Evolutionary conservation across 73 alveolate genomes (phyloP).

Genomic region (Symbiodinium pilosum): DNA sequence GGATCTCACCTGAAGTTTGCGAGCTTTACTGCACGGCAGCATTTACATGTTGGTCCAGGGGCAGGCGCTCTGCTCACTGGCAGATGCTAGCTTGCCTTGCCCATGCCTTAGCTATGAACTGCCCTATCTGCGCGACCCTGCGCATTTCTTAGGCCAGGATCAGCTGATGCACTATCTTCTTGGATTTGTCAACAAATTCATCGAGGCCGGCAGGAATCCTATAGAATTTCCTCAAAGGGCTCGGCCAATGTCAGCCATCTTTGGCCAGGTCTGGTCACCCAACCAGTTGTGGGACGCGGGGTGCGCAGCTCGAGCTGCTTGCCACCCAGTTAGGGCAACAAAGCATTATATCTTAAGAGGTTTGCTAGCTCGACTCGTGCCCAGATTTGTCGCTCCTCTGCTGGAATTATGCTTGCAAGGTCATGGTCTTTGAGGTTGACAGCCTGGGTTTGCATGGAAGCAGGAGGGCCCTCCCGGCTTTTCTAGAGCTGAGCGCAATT

Average conservation of each 20-base stretch:
- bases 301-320: not conserved
- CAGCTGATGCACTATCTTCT: not conserved
- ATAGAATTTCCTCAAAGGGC: too few relatives aligned
- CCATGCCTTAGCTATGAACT: not conserved
- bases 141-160: not conserved
- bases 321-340: too few relatives aligned
- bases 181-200: not conserved
- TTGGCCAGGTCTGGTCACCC: not conserved
- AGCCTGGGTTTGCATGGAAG: not conserved
- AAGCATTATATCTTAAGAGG: too few relatives aligned
- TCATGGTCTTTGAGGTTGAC: not conserved
- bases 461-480: not conserved
- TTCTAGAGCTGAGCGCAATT: too few relatives aligned
- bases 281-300: not conserved
- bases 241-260: too few relatives aligned
- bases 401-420: too few relatives aligned
- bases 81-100: not conserved
- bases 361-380: too few relatives aligned
- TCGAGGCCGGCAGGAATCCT: not conserved
- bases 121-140: not conserved
- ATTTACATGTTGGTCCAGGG: not conserved
- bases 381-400: too few relatives aligned
- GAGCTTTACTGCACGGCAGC: not conserved
- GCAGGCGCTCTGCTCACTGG: conserved; percentile 9
- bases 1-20: not conserved